Base-by-base conservation (phyloP, 768 basidiomycete species). In the Hygrophoropsis aurantiaca region DNA sequence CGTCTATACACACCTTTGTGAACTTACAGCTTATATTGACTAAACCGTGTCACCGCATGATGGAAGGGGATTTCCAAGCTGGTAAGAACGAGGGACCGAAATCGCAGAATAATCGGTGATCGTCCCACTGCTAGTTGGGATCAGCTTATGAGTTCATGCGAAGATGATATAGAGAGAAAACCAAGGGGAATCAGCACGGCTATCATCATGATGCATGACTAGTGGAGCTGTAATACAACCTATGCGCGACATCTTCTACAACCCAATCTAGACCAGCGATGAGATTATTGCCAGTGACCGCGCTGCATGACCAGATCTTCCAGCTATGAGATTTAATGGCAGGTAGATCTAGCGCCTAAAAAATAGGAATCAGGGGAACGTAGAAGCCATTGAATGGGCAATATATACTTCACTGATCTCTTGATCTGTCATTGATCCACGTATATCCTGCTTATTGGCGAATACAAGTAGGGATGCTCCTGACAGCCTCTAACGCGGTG, bases 361-460 rank as follows among this genome's bases (percentile, higher is more conserved):
- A 32, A 42, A 37, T 18, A 40, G 34, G 15, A 7, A 47, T 20
- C 24, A 47, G 25, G 30, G 32, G 15, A 25, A 24, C 3, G 24
- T 15, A 11, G 20, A 46, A 20, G 5, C 16, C 18, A 41, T 34
- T 16, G 30, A 27, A 46, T 37, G 25, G 45, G 38, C 47, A 40
- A 37, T 46, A 74, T 87, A 65, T 65, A 90, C 94, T 61, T 90
- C 77, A 51, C 83, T 76, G 55, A 97, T 97, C 70, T 97, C 92
- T 25, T 69, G 64, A 51, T 84, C 80, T 25, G 80, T 79, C 84
- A 97, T 82, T 1, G 93, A 87, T 40, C 92, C 90, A 48, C 80
- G 79, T 47, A 98, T 80, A 70, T 99, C 97, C 63, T 97, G 94
- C 68, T 99, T 99, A 70, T 99, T 99, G 23, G 97, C 97, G 62